Base-by-base conservation (phyloP, 768 basidiomycete species). In the Strobilomyces dryophilus region DNA sequence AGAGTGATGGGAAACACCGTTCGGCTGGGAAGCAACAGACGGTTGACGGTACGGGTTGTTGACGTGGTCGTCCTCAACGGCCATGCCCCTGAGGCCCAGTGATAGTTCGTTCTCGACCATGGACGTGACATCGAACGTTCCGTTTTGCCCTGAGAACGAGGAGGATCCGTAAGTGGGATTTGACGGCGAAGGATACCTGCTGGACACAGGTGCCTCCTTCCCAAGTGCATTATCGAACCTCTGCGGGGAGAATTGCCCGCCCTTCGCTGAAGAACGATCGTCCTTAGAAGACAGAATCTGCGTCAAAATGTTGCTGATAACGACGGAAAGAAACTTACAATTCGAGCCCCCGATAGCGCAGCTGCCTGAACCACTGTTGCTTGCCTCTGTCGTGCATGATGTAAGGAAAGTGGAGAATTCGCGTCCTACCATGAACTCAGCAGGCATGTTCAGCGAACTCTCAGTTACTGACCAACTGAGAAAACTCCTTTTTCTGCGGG, bases 1-100 rank as follows among this genome's bases (percentile, higher is more conserved):
- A 55, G 67, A 54, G 52, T 61, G 54, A 49, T 70, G 63, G 51
- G 67, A 58, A 47, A 70, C 50, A 55, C 66, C 59, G 54, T 66
- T 66, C 8, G 54, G 58, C 46, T 65, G 73, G 35, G 58, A 66
- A 54, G 53, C 59, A 44, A 61, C 51, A 26, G 66, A 62, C 34
- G 65, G 69, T 47, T 73, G 73, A 51, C 76, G 77, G 53, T 74
- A 74, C 55, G 73, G 73, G 36, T 61, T 58, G 39, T 66, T 62
- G 49, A 66, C 62, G 47, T 72, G 73, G 50, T 82, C 82, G 40
- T 83, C 82, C 59, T 80, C 82, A 18, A 82, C 80, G 8, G 67
- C 74, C 79, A 83, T 82, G 14, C 83, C 83, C 54, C 85, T 79
- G 45, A 87, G 68, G 5, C 81, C 76, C 31, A 79, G 66, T 14